Conservation (phyloP, 345 rosid species). For the Ceriops zippeliana region DNA sequence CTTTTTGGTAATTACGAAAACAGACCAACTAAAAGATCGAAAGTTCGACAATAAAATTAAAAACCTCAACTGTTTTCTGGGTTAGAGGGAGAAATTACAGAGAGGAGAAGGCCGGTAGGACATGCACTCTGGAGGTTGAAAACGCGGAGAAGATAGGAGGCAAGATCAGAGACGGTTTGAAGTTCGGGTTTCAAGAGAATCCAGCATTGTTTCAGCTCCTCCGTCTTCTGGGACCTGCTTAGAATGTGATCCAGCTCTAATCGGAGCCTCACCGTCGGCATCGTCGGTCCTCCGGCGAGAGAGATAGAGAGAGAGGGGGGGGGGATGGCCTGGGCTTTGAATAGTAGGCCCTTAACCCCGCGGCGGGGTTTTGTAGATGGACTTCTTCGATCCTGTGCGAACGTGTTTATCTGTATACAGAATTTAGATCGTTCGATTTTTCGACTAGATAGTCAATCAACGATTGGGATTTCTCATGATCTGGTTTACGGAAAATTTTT, state of each 20-base stretch:
- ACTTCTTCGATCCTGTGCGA: too few species aligned
- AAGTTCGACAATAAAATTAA: not conserved
- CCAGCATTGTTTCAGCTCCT: slow-evolving; percentile 74
- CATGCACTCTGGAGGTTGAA: slow-evolving; percentile 62
- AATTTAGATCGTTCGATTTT: too few species aligned
- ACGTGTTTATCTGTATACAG: too few species aligned
- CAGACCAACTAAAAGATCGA: not conserved
- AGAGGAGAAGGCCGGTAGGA: slow-evolving; percentile 71
- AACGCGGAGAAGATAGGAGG: slow-evolving; percentile 45
- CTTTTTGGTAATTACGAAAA: not conserved
- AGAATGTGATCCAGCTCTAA: slow-evolving; percentile 49
- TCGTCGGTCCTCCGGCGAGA: slow-evolving; percentile 1
- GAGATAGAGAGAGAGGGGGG: not conserved
- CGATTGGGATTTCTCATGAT: too few species aligned
- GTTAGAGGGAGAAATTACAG: slow-evolving; percentile 36
- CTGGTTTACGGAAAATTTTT: too few species aligned
- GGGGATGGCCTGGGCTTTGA: not conserved
- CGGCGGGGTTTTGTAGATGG: not conserved
- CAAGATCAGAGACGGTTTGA: slow-evolving; percentile 61
- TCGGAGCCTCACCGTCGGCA: slow-evolving; percentile 62
- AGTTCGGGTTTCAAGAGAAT: slow-evolving; percentile 67
- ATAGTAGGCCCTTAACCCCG: slow-evolving; percentile 2
- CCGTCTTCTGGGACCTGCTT: slow-evolving; percentile 51
- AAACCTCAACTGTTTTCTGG: slow-evolving; percentile 10
- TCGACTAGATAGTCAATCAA: too few species aligned